Conservation (phyloP, 2,329 filamentous ascomycete genomes). For the Didymella segeticola region DNA sequence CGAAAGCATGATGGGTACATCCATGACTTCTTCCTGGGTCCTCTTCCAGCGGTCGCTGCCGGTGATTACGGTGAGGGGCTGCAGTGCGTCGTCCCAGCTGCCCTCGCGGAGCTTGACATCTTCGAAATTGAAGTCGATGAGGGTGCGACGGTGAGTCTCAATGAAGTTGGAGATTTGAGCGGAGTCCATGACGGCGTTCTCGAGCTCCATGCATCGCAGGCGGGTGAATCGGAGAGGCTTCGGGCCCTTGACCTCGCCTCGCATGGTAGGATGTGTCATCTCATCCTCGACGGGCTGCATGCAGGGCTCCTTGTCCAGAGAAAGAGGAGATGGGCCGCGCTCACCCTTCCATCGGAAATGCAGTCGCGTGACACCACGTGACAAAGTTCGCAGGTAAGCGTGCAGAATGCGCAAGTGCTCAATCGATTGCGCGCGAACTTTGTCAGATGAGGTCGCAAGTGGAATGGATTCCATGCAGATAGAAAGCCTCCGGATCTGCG, state of each 20-base stretch:
- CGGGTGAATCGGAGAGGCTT: conserved; percentile 67
- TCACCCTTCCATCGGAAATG: conserved; percentile 78
- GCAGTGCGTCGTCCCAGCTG: conserved; percentile 83
- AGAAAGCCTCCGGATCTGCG: conserved; percentile 75
- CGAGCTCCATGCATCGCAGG: conserved; percentile 72
- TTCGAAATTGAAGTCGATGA: conserved; percentile 82
- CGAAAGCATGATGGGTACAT: conserved; percentile 49
- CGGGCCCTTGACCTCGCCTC: conserved; percentile 42
- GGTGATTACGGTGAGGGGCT: conserved; percentile 64
- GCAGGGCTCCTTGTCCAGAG: conserved; percentile 73
- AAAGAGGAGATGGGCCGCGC: conserved; percentile 76
- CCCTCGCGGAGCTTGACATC: conserved; percentile 74
- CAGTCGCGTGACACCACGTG: conserved; percentile 70
- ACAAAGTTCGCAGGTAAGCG: conserved; percentile 77
- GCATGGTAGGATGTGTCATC: conserved; percentile 41
- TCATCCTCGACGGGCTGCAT: conserved; percentile 61
- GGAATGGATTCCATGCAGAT: conserved; percentile 74
- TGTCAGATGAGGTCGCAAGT: conserved; percentile 60
- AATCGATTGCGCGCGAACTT: conserved; percentile 68
- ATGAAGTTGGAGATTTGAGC: conserved; percentile 75
- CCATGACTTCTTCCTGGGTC: conserved; percentile 52
- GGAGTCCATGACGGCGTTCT: conserved; percentile 75
- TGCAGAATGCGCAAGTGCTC: conserved; percentile 73
- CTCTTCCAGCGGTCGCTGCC: conserved; percentile 51
- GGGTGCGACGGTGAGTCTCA: conserved; percentile 67